phyloP scores from a whole-genome alignment of 148 eudicot species.

The Vaccinium corymbosum region DNA sequence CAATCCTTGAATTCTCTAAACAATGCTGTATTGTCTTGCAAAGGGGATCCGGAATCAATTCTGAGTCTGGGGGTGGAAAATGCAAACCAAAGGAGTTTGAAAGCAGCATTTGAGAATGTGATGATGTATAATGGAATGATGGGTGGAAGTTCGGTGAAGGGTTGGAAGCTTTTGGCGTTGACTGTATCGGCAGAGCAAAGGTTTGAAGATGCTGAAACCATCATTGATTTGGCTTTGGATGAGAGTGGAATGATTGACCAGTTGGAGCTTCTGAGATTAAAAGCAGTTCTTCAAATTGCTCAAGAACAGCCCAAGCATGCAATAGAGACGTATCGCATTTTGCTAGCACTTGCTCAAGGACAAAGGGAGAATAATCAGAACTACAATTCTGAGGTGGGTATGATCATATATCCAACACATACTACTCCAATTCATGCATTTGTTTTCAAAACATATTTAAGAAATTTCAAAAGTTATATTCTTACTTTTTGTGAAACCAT shows the following conservation, averaged over 20 bases:
- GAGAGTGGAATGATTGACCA: constrained; percentile 59
- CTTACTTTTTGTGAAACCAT: neutral
- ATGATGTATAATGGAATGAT: constrained; percentile 59
- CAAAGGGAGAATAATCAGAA: constrained; percentile 29
- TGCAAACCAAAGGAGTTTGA: constrained; percentile 67
- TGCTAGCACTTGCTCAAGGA: constrained; percentile 69
- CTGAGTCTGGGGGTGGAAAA: constrained; percentile 67
- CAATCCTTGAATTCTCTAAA: constrained; percentile 50
- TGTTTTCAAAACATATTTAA: neutral
- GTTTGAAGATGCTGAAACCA: constrained; percentile 72
- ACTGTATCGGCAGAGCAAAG: constrained; percentile 74
- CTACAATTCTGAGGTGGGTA: constrained; percentile 37
- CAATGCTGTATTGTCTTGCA: constrained; percentile 30
- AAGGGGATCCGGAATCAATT: constrained; percentile 56
- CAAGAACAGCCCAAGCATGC: constrained; percentile 80
- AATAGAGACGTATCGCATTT: constrained; percentile 62
- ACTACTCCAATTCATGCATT: neutral
- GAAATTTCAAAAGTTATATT: neutral
- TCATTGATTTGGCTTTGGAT: constrained; percentile 75
- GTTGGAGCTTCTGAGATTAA: constrained; percentile 60
- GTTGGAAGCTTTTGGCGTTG: constrained; percentile 71
- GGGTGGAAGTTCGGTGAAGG: constrained; percentile 54
- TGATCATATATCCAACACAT: neutral
- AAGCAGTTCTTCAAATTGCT: constrained; percentile 66
- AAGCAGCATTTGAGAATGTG: constrained; percentile 49